These are phyloP conservation scores for Aspergillus aculeatus DNA, from an alignment of 2,329 filamentous ascomycete genomes.

Conservation along the genomic window DNA sequence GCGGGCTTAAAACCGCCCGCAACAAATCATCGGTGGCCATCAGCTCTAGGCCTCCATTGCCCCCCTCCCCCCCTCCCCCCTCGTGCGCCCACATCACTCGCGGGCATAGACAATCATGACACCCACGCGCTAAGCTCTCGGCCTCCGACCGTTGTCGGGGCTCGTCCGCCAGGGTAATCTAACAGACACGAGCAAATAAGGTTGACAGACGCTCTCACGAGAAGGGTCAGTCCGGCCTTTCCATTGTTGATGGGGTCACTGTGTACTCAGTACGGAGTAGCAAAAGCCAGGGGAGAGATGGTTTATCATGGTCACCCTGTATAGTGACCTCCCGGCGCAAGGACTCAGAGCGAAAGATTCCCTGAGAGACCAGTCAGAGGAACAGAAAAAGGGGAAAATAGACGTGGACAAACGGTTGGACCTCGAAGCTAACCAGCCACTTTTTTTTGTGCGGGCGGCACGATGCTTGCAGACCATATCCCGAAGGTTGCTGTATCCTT, in stretches of 20 bases:
- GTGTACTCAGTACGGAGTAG: background rate
- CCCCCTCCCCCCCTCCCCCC: background rate
- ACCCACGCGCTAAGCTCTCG: slow-evolving; percentile 13
- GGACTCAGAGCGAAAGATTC: background rate
- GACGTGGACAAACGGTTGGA: slow-evolving; percentile 5
- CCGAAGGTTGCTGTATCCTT: background rate
- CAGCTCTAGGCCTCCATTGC: background rate
- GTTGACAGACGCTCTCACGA: slow-evolving; percentile 12
- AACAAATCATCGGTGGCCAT: background rate
- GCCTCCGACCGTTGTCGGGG: slow-evolving; percentile 15
- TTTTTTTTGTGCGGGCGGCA: background rate
- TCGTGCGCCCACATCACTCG: background rate
- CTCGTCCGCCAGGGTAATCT: slow-evolving; percentile 9
- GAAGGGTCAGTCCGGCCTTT: background rate
- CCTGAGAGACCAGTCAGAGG: slow-evolving; percentile 2
- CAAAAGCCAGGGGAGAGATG: background rate
- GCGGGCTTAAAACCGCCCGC: background rate
- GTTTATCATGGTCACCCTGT: slow-evolving; percentile 2
- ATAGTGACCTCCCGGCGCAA: slow-evolving; percentile 1
- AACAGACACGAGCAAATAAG: slow-evolving; percentile 8
- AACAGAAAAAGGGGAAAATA: slow-evolving; percentile 3
- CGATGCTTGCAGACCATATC: background rate
- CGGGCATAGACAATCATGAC: slow-evolving; percentile 1
- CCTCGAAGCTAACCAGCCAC: slow-evolving; percentile 10
- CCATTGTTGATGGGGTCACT: too few relatives aligned